Evolutionary conservation across 1,284 basidiomycete genomes (phyloP).

Genomic region (Leccinum angustisporum): DNA sequence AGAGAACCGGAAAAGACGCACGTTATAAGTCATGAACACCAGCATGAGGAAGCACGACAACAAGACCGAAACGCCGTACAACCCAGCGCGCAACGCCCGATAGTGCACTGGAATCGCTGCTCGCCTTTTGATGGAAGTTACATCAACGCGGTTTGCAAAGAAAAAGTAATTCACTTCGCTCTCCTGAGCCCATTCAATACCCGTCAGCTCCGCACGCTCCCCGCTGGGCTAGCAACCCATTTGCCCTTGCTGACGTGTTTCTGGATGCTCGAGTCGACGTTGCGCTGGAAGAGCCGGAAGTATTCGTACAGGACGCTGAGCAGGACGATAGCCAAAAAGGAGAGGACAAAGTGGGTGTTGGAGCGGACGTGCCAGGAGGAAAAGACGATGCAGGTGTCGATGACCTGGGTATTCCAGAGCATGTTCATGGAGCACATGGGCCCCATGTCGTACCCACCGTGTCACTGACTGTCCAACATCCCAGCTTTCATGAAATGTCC

Average conservation of each 20-base stretch:
- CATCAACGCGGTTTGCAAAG: no score
- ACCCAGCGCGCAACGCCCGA: slow-evolving; percentile 55
- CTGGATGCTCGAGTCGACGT: slow-evolving; percentile 60
- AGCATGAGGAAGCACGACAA: slow-evolving; percentile 87
- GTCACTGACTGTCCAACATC: slow-evolving; percentile 84
- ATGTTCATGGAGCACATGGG: slow-evolving; percentile 64
- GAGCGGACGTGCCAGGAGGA: slow-evolving; percentile 68
- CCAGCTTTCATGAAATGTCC: slow-evolving; percentile 88
- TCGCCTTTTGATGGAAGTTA: no score
- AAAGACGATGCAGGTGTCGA: slow-evolving; percentile 77
- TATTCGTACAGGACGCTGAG: slow-evolving; percentile 76
- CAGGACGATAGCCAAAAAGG: slow-evolving; percentile 56
- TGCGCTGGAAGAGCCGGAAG: slow-evolving; percentile 59
- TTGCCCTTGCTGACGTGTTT: slow-evolving; percentile 42
- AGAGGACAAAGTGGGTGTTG: slow-evolving; percentile 54
- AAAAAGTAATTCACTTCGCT: no score
- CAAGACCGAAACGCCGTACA: slow-evolving; percentile 69
- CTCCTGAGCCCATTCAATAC: no score
- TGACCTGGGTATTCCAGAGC: slow-evolving; percentile 77
- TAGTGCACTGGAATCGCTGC: slow-evolving; percentile 43
- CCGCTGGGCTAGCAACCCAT: slow-evolving; percentile 7
- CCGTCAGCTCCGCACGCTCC: slow-evolving; percentile 43
- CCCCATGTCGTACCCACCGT: slow-evolving; percentile 45
- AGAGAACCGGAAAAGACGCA: slow-evolving; percentile 33
- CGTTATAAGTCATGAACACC: slow-evolving; percentile 87